Evolutionary conservation across 2,329 filamentous ascomycete species (phyloP), one percentile per base, ranked within the genome.

Genomic region (Botrytis squamosa): DNA sequence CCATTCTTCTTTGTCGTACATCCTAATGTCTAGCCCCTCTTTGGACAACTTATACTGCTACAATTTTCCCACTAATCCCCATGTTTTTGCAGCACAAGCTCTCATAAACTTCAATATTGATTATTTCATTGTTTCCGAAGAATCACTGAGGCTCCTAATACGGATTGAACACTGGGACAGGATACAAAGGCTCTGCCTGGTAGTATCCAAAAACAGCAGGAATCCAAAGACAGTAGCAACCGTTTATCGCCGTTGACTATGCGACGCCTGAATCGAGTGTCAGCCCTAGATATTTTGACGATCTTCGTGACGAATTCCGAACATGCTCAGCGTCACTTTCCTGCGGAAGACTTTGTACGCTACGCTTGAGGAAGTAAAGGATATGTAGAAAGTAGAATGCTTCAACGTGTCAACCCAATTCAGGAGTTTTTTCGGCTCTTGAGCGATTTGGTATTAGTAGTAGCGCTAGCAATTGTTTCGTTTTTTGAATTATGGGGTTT

Each of bases 71-170:
- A 64, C 42, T 52, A 25, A 57, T 14, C 20, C 42, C 9, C 14
- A 25, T 36, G n/a, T 38, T 10, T 29, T 18, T n/a, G 14, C 3
- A 42, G 59, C n/a, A 46, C 7, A 5, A 55, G 60, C 38, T 36
- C n/a, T 29, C 10, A 6, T 44, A 3, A 18, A 66, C n/a, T 71
- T 71, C n/a, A 18, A 65, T 33, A 25, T 71, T n/a, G 70, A 71
- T 57, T 20, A 36, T 8, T 10, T 71, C 16, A 22, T 65, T 25
- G 42, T 44, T 44, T 18, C 18, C 44, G 44, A 46, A 9, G 18
- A 18, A 22, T 20, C 20, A 46, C 44, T 22, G 44, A 22, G 16
- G 44, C 7, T 20, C 44, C 44, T 46, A 22, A 46, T 9, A 46
- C 8, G 12, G 22, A 52, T 71, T 33, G 7, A 46, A 40, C 4